A percentile compares a stretch with the other conserved stretches of the same genome.
phyloP scores from a whole-genome alignment of 164 flowering plant species.

The Vitis amurensis region DNA sequence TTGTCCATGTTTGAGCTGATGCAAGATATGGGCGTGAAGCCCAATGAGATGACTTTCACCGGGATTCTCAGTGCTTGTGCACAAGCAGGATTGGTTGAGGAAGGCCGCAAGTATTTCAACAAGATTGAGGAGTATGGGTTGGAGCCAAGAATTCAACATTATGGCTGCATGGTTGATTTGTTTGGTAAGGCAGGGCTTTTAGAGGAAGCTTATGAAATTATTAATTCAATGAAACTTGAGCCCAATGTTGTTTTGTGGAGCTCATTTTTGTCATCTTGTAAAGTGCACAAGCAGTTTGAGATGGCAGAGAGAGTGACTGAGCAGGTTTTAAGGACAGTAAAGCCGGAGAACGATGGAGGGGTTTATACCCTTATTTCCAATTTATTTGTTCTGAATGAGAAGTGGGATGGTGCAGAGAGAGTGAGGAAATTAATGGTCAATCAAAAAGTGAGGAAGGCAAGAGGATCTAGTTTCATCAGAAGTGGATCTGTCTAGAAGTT shows the following conservation, averaged over 20 bases:
- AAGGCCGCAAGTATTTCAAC: conserved; percentile 38
- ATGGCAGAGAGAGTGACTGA: conserved; percentile 59
- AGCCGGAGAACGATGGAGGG: conserved; percentile 65
- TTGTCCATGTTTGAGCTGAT: conserved; percentile 41
- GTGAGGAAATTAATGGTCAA: conserved; percentile 48
- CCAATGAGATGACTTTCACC: conserved; percentile 60
- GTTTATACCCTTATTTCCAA: conserved; percentile 56
- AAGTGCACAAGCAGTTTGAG: conserved; percentile 53
- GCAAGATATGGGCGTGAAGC: conserved; percentile 35
- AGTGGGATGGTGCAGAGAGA: conserved; percentile 56
- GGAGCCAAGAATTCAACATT: conserved; percentile 56
- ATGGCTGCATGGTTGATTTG: conserved; percentile 70
- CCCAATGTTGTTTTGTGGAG: conserved; percentile 63
- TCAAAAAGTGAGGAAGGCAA: conserved; percentile 45
- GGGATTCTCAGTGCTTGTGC: conserved; percentile 61
- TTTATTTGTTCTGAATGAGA: conserved; percentile 47
- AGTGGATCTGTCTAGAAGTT: conserved; percentile 4
- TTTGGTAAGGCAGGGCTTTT: conserved; percentile 59
- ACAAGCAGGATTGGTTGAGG: conserved; percentile 44
- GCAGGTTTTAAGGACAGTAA: conserved; percentile 37
- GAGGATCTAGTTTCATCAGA: conserved; percentile 55
- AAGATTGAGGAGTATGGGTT: conserved; percentile 43
- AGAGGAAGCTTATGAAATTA: conserved; percentile 58
- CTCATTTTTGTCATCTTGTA: conserved; percentile 61
- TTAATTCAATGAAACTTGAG: conserved; percentile 48